These are phyloP conservation scores for Castanospermum australe DNA, from an alignment of 306 rosid genomes.

Conservation along the genomic window DNA sequence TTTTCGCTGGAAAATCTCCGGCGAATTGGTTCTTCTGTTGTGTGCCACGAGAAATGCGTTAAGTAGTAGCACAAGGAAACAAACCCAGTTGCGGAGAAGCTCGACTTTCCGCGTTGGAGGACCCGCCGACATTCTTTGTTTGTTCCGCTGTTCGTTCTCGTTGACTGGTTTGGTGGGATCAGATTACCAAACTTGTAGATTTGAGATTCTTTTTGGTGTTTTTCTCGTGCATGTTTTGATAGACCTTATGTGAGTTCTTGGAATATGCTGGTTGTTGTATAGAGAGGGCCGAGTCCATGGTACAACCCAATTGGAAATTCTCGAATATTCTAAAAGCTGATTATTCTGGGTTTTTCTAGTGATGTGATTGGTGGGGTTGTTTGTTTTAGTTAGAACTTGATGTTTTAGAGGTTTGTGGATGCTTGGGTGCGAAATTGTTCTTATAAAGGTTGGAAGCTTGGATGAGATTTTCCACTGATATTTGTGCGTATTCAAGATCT, in stretches of 20 bases:
- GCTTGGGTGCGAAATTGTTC: background rate
- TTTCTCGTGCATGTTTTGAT: background rate
- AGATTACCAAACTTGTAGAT: conserved; percentile 11
- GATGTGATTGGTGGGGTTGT: background rate
- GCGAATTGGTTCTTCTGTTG: background rate
- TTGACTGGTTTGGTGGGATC: background rate
- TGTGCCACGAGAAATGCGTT: background rate
- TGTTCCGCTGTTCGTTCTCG: conserved; percentile 11
- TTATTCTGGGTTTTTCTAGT: background rate
- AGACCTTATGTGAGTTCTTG: background rate
- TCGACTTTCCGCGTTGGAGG: conserved; percentile 16
- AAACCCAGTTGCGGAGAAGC: background rate
- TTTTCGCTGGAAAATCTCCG: background rate
- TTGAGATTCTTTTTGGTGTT: background rate
- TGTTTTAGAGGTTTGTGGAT: background rate
- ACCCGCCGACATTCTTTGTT: conserved; percentile 15
- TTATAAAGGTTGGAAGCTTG: background rate
- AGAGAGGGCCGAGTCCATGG: background rate
- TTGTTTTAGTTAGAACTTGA: background rate
- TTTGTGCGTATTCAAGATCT: background rate
- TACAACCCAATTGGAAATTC: background rate
- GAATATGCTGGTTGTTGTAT: background rate
- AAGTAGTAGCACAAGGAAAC: background rate
- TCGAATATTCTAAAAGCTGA: background rate
- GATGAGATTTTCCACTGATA: background rate